Conservation (phyloP, 78 protist genomes). For the Dictyostelium intermedium region DNA sequence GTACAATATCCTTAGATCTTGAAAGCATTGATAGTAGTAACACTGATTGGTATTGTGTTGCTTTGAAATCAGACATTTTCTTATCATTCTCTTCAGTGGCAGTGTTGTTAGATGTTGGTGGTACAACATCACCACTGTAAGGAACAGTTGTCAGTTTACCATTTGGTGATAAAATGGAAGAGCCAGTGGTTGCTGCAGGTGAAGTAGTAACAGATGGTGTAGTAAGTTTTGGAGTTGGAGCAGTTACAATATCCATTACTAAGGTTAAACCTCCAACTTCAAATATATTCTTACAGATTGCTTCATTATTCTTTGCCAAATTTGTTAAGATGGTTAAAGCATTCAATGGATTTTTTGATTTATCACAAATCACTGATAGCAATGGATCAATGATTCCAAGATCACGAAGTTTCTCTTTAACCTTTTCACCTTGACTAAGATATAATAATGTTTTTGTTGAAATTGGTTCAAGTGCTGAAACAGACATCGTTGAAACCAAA, state of each 20-base stretch:
- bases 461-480: background rate
- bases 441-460: background rate
- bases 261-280: conserved; percentile 71
- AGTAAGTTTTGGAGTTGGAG: conserved; percentile 36
- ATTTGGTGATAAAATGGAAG: background rate
- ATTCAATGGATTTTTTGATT: conserved; percentile 3
- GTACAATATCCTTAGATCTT: conserved; percentile 27
- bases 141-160: conserved; percentile 10
- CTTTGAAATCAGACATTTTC: background rate
- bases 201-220: background rate
- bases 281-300: conserved; percentile 40
- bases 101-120: background rate
- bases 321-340: conserved; percentile 28
- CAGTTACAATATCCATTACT: conserved; percentile 39
- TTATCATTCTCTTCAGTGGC: conserved; percentile 8
- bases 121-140: background rate
- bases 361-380: conserved; percentile 51
- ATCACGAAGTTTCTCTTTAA: conserved; percentile 21
- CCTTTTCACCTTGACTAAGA: background rate
- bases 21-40: conserved; percentile 17
- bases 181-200: background rate
- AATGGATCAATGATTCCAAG: conserved; percentile 59
- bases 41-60: conserved; percentile 16
- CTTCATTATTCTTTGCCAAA: conserved; percentile 34
- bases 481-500: background rate